Base-by-base conservation (phyloP, 495 filamentous ascomycete species). In the Hypoxylon lienhwacheense region DNA sequence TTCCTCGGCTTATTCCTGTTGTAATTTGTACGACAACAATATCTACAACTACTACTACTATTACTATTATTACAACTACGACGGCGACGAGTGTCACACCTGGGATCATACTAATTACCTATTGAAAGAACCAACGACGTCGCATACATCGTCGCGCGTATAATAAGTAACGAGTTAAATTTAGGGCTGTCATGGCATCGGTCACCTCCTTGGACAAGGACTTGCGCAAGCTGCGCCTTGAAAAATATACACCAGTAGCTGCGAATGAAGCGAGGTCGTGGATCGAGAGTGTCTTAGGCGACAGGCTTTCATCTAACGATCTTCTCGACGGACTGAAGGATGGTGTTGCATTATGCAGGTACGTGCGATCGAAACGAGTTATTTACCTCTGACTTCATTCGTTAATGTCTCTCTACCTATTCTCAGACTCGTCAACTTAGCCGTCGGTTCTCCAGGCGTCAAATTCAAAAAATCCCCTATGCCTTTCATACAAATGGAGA, bases 401-500 rank as follows among this genome's bases (percentile, higher is more conserved):
- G 22, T 31, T 15, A 1, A 15, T 24, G 7, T 3, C 8, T 12
- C 41, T 20, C 20, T 17, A n/a, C n/a, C n/a, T n/a, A n/a, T 4
- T 31, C 7, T 15, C 52, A 96, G 91, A 62, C 83, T 98, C 31
- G 80, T 88, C 51, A 98, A 96, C 64, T 78, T 91, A 45, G 89
- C 82, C 36, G 75, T 91, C 43, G 85, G 85, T 6, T 77, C 83
- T 6, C 86, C 90, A 7, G 87, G 87, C 31, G 83, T 95, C 68
- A 84, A 80, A 66, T 76, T 80, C 65, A 96, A 96, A 71, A 77
- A 83, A 51, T 95, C 89, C 0, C 64, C 83, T 19, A 97, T 97
- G 91, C 93, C 93, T 2, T 98, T 98, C 70, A 91, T 97, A 24
- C 95, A 97, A 71, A 97, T 96, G 93, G 93, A 99, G 68, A 97